Base-by-base conservation (phyloP, 768 basidiomycete genomes). In the Macrocybe gigantea region DNA sequence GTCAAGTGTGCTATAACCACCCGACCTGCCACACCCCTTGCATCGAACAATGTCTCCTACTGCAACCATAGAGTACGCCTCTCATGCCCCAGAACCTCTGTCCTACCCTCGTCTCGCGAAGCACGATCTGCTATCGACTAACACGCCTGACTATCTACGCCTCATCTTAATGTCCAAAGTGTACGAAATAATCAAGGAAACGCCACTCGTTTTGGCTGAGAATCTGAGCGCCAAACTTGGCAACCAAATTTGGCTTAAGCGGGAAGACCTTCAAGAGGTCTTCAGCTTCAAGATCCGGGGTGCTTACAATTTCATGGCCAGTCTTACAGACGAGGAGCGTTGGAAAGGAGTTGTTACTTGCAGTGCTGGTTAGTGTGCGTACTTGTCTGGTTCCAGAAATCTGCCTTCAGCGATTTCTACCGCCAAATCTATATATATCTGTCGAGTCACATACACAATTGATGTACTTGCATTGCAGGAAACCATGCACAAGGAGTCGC, bases 401-500 rank as follows among this genome's bases (percentile, higher is more conserved):
- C 22, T 22, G 22, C 22, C 22, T 22, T 22, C 22, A 4, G 22
- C 22, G 22, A 22, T 22, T 22, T 22, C 22, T 22, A 22, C 22
- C 22, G 22, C 2, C 22, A 22, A 22, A 22, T 22, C 22, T 4
- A 22, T 22, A 4, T 22, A 22, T 22, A 22, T 22, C 22, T 22
- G 4, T 22, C 22, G 22, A 22, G 22, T 22, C 22, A 22, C 22
- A 22, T 22, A 22, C 22, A 22, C 22, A 22, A 22, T 22, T 22
- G 22, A 22, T 10, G 40, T 45, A 9, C 33, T 32, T n/a, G 33
- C 15, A 37, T 33, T 42, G 32, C 43, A 97, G 96, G 96, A 29
- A 99, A 99, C 60, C 96, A 99, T 64, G 96, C 96, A 0, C 96
- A 99, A 65, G 96, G 96, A 22, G 96, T 99, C 43, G 96, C 96